Evolutionary conservation across 1,284 basidiomycete species (phyloP).

Genomic region (Boletus mariae): DNA sequence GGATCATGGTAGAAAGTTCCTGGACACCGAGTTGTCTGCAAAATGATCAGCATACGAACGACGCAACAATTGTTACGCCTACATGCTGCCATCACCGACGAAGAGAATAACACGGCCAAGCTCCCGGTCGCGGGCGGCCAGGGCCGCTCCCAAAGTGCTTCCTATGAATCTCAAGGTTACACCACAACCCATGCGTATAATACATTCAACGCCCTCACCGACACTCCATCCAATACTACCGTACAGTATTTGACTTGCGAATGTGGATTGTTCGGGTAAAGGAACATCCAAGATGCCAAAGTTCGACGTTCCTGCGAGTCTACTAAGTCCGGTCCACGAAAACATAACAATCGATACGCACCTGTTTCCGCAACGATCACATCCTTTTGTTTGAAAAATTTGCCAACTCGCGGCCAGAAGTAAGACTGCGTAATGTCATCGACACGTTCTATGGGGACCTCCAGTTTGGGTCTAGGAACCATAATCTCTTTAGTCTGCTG

Average conservation of each 20-base stretch:
- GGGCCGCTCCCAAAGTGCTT: slow-evolving; percentile 66
- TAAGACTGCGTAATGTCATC: slow-evolving; percentile 68
- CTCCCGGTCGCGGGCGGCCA: slow-evolving; percentile 70
- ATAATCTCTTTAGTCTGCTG: slow-evolving; percentile 38
- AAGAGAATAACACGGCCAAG: slow-evolving; percentile 78
- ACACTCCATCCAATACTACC: slow-evolving; percentile 87
- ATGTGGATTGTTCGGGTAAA: slow-evolving; percentile 62
- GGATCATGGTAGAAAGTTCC: slow-evolving; percentile 78
- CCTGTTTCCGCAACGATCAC: slow-evolving; percentile 86
- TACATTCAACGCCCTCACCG: slow-evolving; percentile 41
- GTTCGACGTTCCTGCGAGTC: slow-evolving; percentile 44
- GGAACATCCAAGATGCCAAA: slow-evolving; percentile 79
- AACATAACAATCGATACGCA: slow-evolving; percentile 6
- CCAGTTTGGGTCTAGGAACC: slow-evolving; percentile 47
- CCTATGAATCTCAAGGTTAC: slow-evolving; percentile 33
- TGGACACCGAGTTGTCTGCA: slow-evolving; percentile 69
- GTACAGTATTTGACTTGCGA: slow-evolving; percentile 79
- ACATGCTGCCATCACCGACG: slow-evolving; percentile 81
- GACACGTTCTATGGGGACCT: slow-evolving; percentile 48
- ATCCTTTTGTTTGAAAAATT: slow-evolving; percentile 77
- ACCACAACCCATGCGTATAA: slow-evolving; percentile 10
- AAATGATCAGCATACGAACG: not conserved
- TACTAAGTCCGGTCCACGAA: slow-evolving; percentile 18
- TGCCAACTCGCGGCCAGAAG: slow-evolving; percentile 83
- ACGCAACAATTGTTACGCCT: slow-evolving; percentile 24